Conservation (phyloP, 805 yeast genomes). For the Kluyveromyces siamensis region DNA sequence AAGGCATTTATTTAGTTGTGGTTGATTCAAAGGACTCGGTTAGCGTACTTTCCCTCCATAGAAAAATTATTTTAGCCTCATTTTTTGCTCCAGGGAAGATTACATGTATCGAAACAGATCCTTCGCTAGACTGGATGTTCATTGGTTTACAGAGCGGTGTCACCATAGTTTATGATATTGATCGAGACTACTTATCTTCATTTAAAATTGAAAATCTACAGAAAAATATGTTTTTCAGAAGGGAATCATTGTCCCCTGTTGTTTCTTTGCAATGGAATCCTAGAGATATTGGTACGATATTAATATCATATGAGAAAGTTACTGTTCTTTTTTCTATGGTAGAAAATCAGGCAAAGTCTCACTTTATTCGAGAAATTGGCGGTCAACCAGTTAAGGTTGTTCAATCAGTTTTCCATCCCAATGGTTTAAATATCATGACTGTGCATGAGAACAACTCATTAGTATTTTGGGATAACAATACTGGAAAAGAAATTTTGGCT, state of each 20-base stretch:
- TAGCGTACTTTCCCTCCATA: slow-evolving; percentile 59
- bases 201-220: slow-evolving; percentile 66
- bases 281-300: slow-evolving; percentile 70
- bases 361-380: slow-evolving; percentile 53
- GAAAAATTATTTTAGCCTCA: slow-evolving; percentile 50
- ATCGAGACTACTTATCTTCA: slow-evolving; percentile 59
- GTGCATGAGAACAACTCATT: slow-evolving; percentile 75
- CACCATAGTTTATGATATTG: slow-evolving; percentile 68
- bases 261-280: slow-evolving; percentile 73
- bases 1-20: slow-evolving; percentile 74
- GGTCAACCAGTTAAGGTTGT: slow-evolving; percentile 46
- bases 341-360: slow-evolving; percentile 46
- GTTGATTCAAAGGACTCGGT: slow-evolving; percentile 54
- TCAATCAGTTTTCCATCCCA: slow-evolving; percentile 80
- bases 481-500: slow-evolving; percentile 67
- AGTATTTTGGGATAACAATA: slow-evolving; percentile 87
- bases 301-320: slow-evolving; percentile 62
- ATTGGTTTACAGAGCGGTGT: slow-evolving; percentile 75
- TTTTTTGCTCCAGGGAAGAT: slow-evolving; percentile 57
- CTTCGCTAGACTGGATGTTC: slow-evolving; percentile 78
- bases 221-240: slow-evolving; percentile 43
- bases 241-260: slow-evolving; percentile 55
- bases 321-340: slow-evolving; percentile 64
- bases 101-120: slow-evolving; percentile 70
- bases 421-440: slow-evolving; percentile 76